Conservation (phyloP, 2,329 filamentous ascomycete genomes). For the Hypocrella siamensis region DNA sequence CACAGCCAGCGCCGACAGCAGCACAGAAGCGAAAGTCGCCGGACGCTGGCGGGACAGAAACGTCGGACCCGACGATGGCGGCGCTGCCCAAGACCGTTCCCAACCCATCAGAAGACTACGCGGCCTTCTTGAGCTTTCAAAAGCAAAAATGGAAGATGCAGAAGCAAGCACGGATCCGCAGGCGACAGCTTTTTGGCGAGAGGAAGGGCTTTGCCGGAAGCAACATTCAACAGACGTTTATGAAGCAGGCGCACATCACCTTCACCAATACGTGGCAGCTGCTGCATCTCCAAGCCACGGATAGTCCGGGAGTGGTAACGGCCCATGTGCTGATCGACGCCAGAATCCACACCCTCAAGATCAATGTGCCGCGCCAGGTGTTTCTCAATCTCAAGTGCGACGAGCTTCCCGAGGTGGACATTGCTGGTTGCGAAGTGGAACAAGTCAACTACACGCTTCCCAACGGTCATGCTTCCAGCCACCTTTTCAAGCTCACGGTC, state of each 20-base stretch:
- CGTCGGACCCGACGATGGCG: conserved; percentile 68
- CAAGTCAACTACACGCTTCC: conserved; percentile 88
- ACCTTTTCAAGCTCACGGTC: conserved; percentile 88
- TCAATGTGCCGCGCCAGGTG: conserved; percentile 77
- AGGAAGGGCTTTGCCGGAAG: conserved; percentile 35
- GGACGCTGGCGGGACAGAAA: conserved; percentile 48
- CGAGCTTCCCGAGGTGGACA: conserved; percentile 75
- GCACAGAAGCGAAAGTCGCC: conserved; percentile 59
- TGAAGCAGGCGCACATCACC: conserved; percentile 78
- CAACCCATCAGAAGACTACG: conserved; percentile 70
- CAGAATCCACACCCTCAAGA: conserved; percentile 75
- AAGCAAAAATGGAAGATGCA: conserved; percentile 99
- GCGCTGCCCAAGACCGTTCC: conserved; percentile 74
- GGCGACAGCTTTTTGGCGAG: conserved; percentile 88
- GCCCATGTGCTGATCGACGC: conserved; percentile 88
- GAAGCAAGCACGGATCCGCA: conserved; percentile 69
- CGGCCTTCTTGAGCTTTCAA: conserved; percentile 79
- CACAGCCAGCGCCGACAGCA: conserved; percentile 30
- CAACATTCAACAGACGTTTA: conserved; percentile 57
- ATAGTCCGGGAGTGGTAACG: conserved; percentile 70
- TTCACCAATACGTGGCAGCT: conserved; percentile 95
- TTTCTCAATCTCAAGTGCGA: conserved; percentile 84
- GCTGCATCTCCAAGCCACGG: conserved; percentile 69
- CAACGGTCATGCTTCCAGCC: conserved; percentile 84
- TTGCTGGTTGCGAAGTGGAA: conserved; percentile 75